A percentile compares a stretch with the other conserved stretches of the same genome.
Evolutionary conservation across 2,329 filamentous ascomycete genomes (phyloP).

Genomic region (Aspergillus costaricaensis): DNA sequence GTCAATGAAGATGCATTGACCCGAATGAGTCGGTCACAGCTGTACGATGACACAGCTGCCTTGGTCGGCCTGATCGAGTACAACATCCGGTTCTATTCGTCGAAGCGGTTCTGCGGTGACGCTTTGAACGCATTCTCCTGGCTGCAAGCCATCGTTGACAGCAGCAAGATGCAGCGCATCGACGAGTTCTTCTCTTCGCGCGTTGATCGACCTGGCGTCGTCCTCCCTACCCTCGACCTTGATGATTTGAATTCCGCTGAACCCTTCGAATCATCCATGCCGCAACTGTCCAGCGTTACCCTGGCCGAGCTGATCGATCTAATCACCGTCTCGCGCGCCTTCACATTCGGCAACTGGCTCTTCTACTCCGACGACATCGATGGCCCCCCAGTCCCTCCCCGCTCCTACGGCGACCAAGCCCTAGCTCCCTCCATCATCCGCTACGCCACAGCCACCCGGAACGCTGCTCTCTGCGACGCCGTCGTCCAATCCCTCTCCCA

Average conservation of each 20-base stretch:
- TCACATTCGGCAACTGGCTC: constrained; percentile 56
- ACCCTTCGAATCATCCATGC: constrained; percentile 34
- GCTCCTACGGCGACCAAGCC: constrained; percentile 49
- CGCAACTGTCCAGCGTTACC: constrained; percentile 48
- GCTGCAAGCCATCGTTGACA: constrained; percentile 38
- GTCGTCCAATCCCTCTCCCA: constrained; percentile 32
- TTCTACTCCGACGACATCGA: constrained; percentile 56
- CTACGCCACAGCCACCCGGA: constrained; percentile 54
- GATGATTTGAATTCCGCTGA: constrained; percentile 18
- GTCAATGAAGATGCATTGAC: constrained; percentile 24
- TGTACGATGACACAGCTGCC: constrained; percentile 39
- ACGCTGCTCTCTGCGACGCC: constrained; percentile 36
- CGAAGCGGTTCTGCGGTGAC: constrained; percentile 26
- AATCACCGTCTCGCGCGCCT: constrained; percentile 48
- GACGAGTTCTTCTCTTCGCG: constrained; percentile 35
- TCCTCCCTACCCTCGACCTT: constrained; percentile 22
- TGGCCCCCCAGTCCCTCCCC: constrained; percentile 53
- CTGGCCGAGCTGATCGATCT: constrained; percentile 56
- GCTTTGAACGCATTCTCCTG: constrained; percentile 34
- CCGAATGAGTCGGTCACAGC: constrained; percentile 26
- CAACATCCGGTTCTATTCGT: constrained; percentile 31
- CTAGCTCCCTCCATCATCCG: constrained; percentile 57
- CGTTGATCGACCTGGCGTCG: constrained; percentile 16
- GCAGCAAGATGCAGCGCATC: constrained; percentile 39
- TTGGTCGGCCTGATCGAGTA: constrained; percentile 37